Evolutionary conservation across 139 green algal species (phyloP), one percentile per base, ranked within the genome.

Genomic region (Limnomonas spitsbergensis): DNA sequence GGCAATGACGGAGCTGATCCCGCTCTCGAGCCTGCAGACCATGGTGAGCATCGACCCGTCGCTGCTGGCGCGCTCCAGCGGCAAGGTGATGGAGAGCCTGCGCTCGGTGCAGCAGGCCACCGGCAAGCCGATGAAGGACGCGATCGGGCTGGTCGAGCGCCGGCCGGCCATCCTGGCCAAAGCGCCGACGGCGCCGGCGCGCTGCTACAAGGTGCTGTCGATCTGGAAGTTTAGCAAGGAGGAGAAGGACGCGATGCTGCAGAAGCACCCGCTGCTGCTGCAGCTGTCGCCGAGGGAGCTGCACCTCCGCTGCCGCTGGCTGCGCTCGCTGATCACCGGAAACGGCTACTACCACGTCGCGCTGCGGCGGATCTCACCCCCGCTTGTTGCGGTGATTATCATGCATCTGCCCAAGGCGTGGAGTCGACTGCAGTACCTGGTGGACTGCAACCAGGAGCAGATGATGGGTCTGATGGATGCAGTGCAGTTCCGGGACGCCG

Each of bases 251-350:
- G 56, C 53, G 56, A 61, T 90, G 52, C 2, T 81, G 3, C 14
- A 69, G 2, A 52, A 40, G 26, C 83, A 87, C 40, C 83, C 83
- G 29, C 40, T 82, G 53, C 79, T 90, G 79, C 77, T 90, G 66
- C 69, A 66, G 40, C 81, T 90, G 37, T 84, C 81, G 1, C 40
- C 73, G 39, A 2, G 3, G 1, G 86, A 90, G 81, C 68, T 90
- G 61, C 79, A 90, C 66, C 78, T 80, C 6, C 81, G 86, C 68
- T 90, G 83, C 69, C 76, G 86, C 24, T 90, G 86, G 86, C 73
- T 90, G 52, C 81, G 86, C 29, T 37, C 31, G 32, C 70, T 88
- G 26, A 87, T 90, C 76, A 42, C 85, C 7, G 34, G 38, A 54
- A 82, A 85, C 66, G 79, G 39, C 1, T 78, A 79, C 36, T 88